These are phyloP conservation scores for Cyberlindnera mrakii DNA, from an alignment of 805 yeast genomes.

Conservation along the genomic window DNA sequence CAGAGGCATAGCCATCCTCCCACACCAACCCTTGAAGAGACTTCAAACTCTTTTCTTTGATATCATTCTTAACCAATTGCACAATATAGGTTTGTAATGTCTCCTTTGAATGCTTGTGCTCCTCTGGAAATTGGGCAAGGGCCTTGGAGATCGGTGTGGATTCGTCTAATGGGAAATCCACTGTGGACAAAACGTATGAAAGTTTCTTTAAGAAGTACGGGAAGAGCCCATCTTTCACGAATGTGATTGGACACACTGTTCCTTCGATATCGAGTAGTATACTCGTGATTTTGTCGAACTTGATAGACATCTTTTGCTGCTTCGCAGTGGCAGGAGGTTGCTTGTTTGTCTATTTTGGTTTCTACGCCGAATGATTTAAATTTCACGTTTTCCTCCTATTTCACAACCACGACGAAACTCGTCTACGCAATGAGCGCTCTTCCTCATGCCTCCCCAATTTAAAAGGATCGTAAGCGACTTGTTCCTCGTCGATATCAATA, in stretches of 20 bases:
- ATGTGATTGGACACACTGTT: slow-evolving; percentile 85
- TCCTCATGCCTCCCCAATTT: background rate
- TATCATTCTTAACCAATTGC: slow-evolving; percentile 54
- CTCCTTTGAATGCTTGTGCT: slow-evolving; percentile 20
- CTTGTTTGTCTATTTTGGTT: no score
- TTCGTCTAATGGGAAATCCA: slow-evolving; percentile 22
- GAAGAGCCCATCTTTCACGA: slow-evolving; percentile 71
- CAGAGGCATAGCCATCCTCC: slow-evolving; percentile 73
- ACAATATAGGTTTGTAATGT: slow-evolving; percentile 42
- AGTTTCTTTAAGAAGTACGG: slow-evolving; percentile 63
- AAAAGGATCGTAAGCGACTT: slow-evolving; percentile 8
- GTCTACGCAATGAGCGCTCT: background rate
- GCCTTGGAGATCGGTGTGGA: slow-evolving; percentile 22
- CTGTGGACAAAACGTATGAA: slow-evolving; percentile 32
- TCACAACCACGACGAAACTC: background rate
- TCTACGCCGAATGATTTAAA: background rate
- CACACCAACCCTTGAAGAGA: slow-evolving; percentile 80
- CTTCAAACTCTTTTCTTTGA: slow-evolving; percentile 74
- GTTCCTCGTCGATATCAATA: slow-evolving; percentile 8
- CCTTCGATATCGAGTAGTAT: slow-evolving; percentile 81
- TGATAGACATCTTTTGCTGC: background rate
- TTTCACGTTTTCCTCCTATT: background rate
- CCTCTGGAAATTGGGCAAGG: slow-evolving; percentile 18
- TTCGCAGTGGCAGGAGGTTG: no score
- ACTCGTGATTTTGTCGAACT: slow-evolving; percentile 15